Conservation (phyloP, 257 asterid species). For the Nicotiana otophora region DNA sequence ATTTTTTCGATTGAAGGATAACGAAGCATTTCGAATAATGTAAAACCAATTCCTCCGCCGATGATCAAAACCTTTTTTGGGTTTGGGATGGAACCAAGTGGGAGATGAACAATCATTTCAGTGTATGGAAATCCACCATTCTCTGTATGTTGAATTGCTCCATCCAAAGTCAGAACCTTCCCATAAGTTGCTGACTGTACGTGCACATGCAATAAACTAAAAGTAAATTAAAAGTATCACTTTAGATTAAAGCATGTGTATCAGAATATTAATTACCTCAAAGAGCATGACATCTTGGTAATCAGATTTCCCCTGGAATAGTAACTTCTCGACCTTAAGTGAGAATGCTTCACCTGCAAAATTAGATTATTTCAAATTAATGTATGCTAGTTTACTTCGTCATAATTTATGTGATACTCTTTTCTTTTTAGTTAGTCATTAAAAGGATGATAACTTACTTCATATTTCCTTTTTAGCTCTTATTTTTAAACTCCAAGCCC, state of each 20-base stretch:
- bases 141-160: slow-evolving; percentile 23
- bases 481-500: too few relatives aligned
- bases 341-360: slow-evolving; percentile 20
- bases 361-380: background rate
- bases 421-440: too few relatives aligned
- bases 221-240: background rate
- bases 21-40: slow-evolving; percentile 13
- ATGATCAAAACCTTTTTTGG: slow-evolving; percentile 13
- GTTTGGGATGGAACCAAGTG: slow-evolving; percentile 17
- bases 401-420: too few relatives aligned
- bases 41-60: slow-evolving; percentile 20
- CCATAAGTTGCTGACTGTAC: slow-evolving; percentile 17
- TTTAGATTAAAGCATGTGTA: background rate
- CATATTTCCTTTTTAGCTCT: too few relatives aligned
- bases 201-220: background rate
- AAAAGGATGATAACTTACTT: too few relatives aligned
- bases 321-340: slow-evolving; percentile 15
- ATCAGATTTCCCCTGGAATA: slow-evolving; percentile 16
- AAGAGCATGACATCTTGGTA: slow-evolving; percentile 24
- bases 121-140: slow-evolving; percentile 20
- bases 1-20: slow-evolving; percentile 4
- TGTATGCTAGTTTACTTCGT: background rate
- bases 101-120: slow-evolving; percentile 22
- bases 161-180: slow-evolving; percentile 18
- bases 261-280: slow-evolving; percentile 6